Base-by-base conservation (phyloP, 2,329 filamentous ascomycete genomes). In the Sclerotiophoma versabilis region DNA sequence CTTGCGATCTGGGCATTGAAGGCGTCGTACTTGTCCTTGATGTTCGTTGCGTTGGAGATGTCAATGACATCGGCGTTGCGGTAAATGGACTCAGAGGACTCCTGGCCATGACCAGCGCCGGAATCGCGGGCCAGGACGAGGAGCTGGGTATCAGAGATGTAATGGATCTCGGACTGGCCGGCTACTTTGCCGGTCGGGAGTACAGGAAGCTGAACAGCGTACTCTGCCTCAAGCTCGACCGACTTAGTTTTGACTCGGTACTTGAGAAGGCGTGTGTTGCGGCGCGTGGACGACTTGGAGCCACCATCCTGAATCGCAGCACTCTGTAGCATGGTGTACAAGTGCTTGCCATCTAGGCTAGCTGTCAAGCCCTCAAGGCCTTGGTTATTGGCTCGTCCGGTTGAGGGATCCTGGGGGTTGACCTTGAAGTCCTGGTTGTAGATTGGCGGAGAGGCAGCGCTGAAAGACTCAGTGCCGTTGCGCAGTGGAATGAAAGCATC, bases 61-160 rank as follows among this genome's bases (percentile, higher is more conserved):
- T 89, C 86, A 58, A 91, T 84, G 9, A 92, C 75, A 68, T 92
- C 89, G 5, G 86, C 83, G 57, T 90, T 86, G 43, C 88, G 83
- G 73, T 91, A 91, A 4, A 84, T 69, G 2, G 84, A 87, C 30
- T 76, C 68, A 0, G 82, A 79, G 5, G 77, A 72, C 2, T 75
- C 73, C 62, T 83, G 78, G 0, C 86, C 87, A 54, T 81, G 83
- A 0, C 89, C 89, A 14, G 80, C 81, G 41, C 75, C 76, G 0
- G 81, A 83, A 70, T 91, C 89, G 20, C 88, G 83, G 0, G 87
- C 79, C 2, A 92, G 78, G 5, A 91, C 76, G 8, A 91, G 77
- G 73, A 91, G 89, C 62, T 90, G 86, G 0, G 81, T 83, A 7
- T 82, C 77, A 2, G 82, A 82, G 36, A 91, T 77, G 57, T 84